Percentiles rank a stretch among this genome's conserved stretches.
phyloP scores from a whole-genome alignment of 2,329 filamentous ascomycete species.

The Huntiella moniliformis region DNA sequence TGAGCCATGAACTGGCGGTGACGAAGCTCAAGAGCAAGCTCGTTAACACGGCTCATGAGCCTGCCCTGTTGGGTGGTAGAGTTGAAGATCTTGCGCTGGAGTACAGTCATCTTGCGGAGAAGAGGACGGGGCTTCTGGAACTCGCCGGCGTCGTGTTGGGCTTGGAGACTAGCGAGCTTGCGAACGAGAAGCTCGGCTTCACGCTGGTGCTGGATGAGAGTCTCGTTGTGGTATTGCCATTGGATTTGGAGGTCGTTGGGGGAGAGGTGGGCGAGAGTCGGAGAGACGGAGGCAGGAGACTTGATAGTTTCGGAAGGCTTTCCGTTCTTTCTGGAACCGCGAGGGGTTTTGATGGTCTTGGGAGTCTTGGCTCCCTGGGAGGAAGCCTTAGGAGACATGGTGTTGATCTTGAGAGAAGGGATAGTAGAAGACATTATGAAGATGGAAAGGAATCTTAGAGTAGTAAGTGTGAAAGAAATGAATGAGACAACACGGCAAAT shows the following conservation, averaged over 20 bases:
- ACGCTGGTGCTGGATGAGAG: slow-evolving; percentile 5
- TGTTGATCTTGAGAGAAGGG: not conserved
- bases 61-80: slow-evolving; percentile 9
- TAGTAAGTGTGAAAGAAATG: not conserved
- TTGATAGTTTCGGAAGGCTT: not conserved
- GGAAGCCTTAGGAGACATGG: not conserved
- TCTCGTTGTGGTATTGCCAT: slow-evolving; percentile 9
- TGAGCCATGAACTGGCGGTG: slow-evolving; percentile 9
- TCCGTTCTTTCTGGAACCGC: not conserved
- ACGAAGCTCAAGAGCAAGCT: slow-evolving; percentile 10
- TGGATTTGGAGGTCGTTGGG: slow-evolving; percentile 1
- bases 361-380: too few relatives aligned
- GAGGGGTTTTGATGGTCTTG: not conserved
- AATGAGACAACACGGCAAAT: too few relatives aligned
- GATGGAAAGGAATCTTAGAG: not conserved
- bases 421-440: not conserved
- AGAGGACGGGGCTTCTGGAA: slow-evolving; percentile 5
- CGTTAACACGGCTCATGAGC: slow-evolving; percentile 9
- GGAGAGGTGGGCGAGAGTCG: slow-evolving; percentile 6
- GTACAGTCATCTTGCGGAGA: slow-evolving; percentile 6
- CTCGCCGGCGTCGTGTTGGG: slow-evolving; percentile 5
- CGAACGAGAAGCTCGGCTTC: slow-evolving; percentile 7
- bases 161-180: slow-evolving; percentile 7
- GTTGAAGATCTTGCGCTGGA: slow-evolving; percentile 5
- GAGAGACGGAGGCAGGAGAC: not conserved